Evolutionary conservation across 1,284 basidiomycete genomes (phyloP), one percentile per base, ranked within the genome.

Genomic region (Irpex rosettiformis): DNA sequence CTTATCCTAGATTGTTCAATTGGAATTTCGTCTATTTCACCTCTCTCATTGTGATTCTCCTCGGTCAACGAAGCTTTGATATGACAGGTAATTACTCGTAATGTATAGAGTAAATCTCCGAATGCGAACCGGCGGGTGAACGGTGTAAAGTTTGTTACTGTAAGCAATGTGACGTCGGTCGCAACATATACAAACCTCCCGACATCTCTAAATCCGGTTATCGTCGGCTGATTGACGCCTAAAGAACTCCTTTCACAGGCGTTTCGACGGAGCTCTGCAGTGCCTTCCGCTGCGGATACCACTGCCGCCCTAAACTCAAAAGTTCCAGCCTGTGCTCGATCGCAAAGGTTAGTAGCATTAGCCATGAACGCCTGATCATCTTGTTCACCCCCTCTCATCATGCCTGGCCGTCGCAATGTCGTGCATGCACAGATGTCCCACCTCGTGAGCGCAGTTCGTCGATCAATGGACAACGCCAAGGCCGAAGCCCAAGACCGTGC

Each of bases 351-450:
- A 18, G 43, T 45, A 45, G 21, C 8, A 8, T n/a, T 45, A 45
- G 13, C 43, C 18, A n/a, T 45, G n/a, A 45, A 37, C 21, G 16
- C 18, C 21, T 45, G 8, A 45, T 45, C 21, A n/a, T 18, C 21
- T 18, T 22, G 21, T 7, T 4, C 43, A 45, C 18, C 18, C n/a
- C 21, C 21, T n/a, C 43, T 45, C 43, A 45, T 22, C 42, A 64
- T 64, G 63, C 63, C 63, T 27, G 59, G 58, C n/a, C 54, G 54
- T 30, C 57, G 61, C 57, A 64, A 62, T 37, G 58, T 61, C 11
- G 57, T 64, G 4, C 22, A 28, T 28, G 8, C 24, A 7, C 61
- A 62, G 54, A 58, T 62, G 49, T 61, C 62, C 11, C 42, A 57
- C n/a, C 45, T 64, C 11, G 29, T 64, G 7, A 53, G 57, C n/a